Evolutionary conservation across 495 filamentous ascomycete species (phyloP).

Genomic region (Xylaria flabelliformis): DNA sequence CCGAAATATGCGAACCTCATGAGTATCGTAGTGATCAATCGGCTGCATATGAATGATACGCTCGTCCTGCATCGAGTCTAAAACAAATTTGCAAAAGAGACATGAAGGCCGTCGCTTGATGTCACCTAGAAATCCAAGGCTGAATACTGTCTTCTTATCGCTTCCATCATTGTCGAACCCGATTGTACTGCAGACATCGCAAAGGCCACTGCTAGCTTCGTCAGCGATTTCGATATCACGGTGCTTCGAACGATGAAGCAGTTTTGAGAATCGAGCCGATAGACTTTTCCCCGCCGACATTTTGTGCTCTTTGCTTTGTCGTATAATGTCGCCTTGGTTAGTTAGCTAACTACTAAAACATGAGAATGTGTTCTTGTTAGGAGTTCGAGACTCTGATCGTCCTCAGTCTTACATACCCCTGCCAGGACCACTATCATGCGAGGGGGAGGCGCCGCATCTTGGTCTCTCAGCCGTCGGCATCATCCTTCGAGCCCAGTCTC

Average conservation of each 20-base stretch:
- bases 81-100: conserved; percentile 22
- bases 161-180: conserved; percentile 20
- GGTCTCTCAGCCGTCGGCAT: background rate
- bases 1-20: conserved; percentile 23
- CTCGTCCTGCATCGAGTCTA: conserved; percentile 26
- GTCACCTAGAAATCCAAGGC: conserved; percentile 21
- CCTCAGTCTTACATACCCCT: background rate
- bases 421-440: background rate
- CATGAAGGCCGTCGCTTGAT: conserved; percentile 25
- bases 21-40: conserved; percentile 27
- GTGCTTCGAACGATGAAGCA: conserved; percentile 22
- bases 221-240: background rate
- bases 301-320: background rate
- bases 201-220: conserved; percentile 9
- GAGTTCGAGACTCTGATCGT: background rate
- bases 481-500: conserved; percentile 6
- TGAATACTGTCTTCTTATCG: conserved; percentile 14
- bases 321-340: background rate
- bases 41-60: conserved; percentile 25
- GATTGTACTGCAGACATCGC: conserved; percentile 18
- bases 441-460: conserved; percentile 6
- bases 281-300: conserved; percentile 21
- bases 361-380: background rate
- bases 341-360: background rate
- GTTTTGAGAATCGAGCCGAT: conserved; percentile 24